Conservation (phyloP, 352 stramenopile genomes). For the Aphanomyces stellatus region DNA sequence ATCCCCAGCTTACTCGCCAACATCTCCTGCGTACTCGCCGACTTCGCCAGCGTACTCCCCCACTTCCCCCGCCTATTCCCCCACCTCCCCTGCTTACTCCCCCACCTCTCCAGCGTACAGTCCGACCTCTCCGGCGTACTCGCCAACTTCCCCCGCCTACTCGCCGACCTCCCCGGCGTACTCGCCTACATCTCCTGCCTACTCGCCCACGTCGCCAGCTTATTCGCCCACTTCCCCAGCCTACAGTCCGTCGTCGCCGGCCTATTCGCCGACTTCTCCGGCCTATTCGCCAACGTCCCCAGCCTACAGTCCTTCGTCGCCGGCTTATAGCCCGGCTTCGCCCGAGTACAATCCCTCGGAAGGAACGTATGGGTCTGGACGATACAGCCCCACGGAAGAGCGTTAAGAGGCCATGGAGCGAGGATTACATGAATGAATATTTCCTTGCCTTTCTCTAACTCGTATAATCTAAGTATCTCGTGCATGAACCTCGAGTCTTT, state of each 20-base stretch:
- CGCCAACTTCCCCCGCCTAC: conserved; percentile 56
- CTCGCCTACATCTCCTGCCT: conserved; percentile 53
- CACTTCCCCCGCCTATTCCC: conserved; percentile 43
- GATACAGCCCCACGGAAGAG: not conserved
- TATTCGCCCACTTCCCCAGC: conserved; percentile 70
- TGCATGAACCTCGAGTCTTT: conserved; percentile 30
- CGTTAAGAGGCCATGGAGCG: not conserved
- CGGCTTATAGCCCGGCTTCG: conserved; percentile 27
- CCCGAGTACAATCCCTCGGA: conserved; percentile 21
- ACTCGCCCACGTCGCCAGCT: conserved; percentile 61
- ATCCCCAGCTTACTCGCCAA: conserved; percentile 54
- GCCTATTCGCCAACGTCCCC: conserved; percentile 72
- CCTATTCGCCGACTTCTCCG: conserved; percentile 82
- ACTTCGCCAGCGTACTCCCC: conserved; percentile 34
- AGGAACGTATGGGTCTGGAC: not conserved
- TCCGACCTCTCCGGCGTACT: conserved; percentile 65
- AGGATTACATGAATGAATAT: conserved; percentile 8
- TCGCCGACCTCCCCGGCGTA: conserved; percentile 66
- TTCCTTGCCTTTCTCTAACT: not conserved
- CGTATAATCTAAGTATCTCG: too few species aligned
- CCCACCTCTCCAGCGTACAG: conserved; percentile 54
- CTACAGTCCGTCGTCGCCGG: conserved; percentile 85
- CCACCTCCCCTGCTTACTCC: conserved; percentile 53
- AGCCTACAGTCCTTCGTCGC: conserved; percentile 39
- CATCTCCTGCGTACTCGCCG: conserved; percentile 40